Percentiles rank a stretch among this genome's conserved stretches.
These are phyloP conservation scores for Anthoceros angustus DNA, from an alignment of 225 moss, liverwort and hornwort species.

Conservation along the genomic window DNA sequence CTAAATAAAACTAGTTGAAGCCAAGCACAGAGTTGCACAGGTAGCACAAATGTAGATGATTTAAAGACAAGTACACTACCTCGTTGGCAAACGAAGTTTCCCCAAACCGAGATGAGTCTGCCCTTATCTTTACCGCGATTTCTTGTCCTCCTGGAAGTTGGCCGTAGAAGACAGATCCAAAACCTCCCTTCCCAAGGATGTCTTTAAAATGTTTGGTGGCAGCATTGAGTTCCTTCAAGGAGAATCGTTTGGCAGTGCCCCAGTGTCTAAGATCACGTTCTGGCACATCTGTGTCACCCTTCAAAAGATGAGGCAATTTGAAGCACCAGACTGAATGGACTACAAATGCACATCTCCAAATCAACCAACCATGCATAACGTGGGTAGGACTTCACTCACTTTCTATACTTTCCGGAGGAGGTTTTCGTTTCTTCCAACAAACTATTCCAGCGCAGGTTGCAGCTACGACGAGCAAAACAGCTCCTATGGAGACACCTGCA, in stretches of 20 bases:
- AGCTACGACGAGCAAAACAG: neutral
- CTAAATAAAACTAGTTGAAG: neutral
- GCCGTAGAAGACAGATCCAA: neutral
- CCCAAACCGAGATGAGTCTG: neutral
- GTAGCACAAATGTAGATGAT: neutral
- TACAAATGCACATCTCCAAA: neutral
- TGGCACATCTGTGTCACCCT: neutral
- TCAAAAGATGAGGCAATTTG: neutral
- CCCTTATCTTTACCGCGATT: neutral
- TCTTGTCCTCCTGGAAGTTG: neutral
- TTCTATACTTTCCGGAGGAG: neutral
- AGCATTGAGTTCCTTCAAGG: neutral
- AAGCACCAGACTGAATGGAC: neutral
- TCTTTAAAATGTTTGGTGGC: neutral
- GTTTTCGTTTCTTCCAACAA: neutral
- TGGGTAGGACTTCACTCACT: neutral
- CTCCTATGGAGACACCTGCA: neutral
- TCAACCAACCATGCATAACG: neutral
- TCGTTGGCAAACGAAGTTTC: neutral
- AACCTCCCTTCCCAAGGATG: neutral
- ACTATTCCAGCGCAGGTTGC: neutral
- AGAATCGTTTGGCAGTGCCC: neutral
- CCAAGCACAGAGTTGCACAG: neutral
- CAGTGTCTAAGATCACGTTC: neutral
- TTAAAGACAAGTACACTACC: neutral